phyloP scores from a whole-genome alignment of 768 basidiomycete species.

The Termitomyces sp. region DNA sequence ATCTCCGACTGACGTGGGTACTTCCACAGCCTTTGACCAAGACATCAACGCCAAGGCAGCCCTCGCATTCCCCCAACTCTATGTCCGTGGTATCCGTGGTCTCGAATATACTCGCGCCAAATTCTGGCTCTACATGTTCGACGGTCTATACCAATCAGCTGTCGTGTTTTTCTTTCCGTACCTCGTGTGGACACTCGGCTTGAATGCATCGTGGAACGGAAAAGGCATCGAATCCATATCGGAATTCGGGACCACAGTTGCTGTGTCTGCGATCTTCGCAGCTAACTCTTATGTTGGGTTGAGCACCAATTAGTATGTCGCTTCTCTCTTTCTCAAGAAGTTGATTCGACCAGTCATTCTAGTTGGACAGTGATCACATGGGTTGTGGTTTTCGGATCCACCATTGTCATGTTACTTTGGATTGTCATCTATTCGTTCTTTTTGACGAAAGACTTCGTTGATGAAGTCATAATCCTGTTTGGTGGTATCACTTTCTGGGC shows the following conservation, averaged over 20 bases:
- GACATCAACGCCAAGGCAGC: conserved; percentile 90
- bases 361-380: conserved; percentile 88
- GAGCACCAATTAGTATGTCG: conserved; percentile 75
- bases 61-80: conserved; percentile 93
- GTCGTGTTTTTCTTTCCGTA: conserved; percentile 88
- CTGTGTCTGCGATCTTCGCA: conserved; percentile 81
- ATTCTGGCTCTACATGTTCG: conserved; percentile 95
- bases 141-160: conserved; percentile 90
- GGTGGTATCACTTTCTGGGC: conserved; percentile 84
- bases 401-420: conserved; percentile 83
- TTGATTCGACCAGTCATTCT: conserved; percentile 22
- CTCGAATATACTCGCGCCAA: conserved; percentile 88
- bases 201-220: conserved; percentile 74
- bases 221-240: conserved; percentile 74
- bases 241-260: conserved; percentile 92
- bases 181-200: conserved; percentile 64
- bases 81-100: conserved; percentile 90
- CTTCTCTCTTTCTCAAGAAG: conserved; percentile 15
- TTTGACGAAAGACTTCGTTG: conserved; percentile 64
- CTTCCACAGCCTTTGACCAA: conserved; percentile 80
- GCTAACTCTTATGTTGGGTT: conserved; percentile 91
- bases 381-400: conserved; percentile 77
- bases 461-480: conserved; percentile 74
- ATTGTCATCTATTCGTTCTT: conserved; percentile 87
- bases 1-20: conserved; percentile 11